Conservation (phyloP, 768 basidiomycete genomes). For the Lactifluus subvellereus region DNA sequence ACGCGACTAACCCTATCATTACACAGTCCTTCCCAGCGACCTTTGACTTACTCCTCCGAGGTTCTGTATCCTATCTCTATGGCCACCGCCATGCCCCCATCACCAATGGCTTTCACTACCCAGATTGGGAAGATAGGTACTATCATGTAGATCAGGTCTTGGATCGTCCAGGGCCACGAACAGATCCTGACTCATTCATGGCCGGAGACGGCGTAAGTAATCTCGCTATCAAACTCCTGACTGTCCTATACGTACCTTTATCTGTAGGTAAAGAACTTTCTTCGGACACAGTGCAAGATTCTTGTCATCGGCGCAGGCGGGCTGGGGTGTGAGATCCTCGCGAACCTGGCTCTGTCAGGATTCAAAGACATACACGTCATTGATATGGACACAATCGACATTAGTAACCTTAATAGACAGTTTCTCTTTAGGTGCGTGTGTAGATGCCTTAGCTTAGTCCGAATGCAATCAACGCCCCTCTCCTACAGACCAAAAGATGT, state of each 20-base stretch:
- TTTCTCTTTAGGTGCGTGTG: constrained; percentile 83
- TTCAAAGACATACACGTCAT: constrained; percentile 99
- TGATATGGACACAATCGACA: constrained; percentile 99
- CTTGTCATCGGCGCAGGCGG: constrained; percentile 98
- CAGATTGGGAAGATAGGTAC: constrained; percentile 61
- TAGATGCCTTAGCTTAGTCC: neutral
- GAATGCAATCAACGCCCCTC: neutral
- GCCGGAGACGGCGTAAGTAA: constrained; percentile 73
- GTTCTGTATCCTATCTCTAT: constrained; percentile 1
- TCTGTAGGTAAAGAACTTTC: constrained; percentile 76
- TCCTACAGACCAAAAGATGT: constrained; percentile 74
- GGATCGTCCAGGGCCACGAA: constrained; percentile 82
- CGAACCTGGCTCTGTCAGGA: constrained; percentile 91
- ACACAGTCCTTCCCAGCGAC: too few species aligned
- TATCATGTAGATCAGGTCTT: constrained; percentile 82
- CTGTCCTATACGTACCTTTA: neutral
- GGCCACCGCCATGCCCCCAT: neutral
- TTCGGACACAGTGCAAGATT: constrained; percentile 81
- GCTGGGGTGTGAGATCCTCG: constrained; percentile 94
- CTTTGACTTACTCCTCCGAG: neutral
- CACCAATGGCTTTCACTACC: constrained; percentile 35
- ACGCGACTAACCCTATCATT: too few species aligned
- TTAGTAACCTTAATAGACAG: constrained; percentile 97
- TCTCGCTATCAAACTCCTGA: neutral
- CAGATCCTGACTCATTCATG: constrained; percentile 66